Conservation (phyloP, 768 basidiomycete genomes). For the Cubamyces lactineus region DNA sequence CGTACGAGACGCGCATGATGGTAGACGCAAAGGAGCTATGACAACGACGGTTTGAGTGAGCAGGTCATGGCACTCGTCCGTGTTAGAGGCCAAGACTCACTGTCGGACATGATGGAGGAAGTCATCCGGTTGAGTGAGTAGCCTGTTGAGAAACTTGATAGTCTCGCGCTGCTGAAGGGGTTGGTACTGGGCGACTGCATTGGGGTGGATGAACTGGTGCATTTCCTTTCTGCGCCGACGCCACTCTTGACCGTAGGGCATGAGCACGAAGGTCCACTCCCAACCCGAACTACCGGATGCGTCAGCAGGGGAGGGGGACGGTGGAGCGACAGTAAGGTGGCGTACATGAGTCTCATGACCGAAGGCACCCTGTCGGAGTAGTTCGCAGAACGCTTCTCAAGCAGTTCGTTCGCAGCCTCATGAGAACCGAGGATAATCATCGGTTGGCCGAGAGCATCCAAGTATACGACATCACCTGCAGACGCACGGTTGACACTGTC, state of each 20-base stretch:
- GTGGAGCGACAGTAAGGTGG: not conserved
- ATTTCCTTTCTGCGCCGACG: conserved; percentile 17
- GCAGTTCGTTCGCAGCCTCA: conserved; percentile 28
- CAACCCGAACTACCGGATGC: conserved; percentile 9
- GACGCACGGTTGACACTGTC: not conserved
- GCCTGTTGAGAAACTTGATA: conserved; percentile 8
- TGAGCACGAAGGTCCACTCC: conserved; percentile 23
- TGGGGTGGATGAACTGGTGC: conserved; percentile 21
- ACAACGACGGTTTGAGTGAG: no score
- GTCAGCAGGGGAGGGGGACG: not conserved
- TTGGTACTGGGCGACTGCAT: conserved; percentile 17
- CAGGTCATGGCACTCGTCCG: not conserved
- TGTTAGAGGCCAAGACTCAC: not conserved
- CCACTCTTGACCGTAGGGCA: conserved; percentile 18
- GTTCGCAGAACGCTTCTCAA: conserved; percentile 31
- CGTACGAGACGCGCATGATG: conserved; percentile 22
- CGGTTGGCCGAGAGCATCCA: conserved; percentile 24
- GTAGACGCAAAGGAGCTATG: conserved; percentile 7
- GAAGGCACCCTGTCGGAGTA: conserved; percentile 31
- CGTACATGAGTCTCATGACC: conserved; percentile 23
- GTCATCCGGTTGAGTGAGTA: conserved; percentile 7
- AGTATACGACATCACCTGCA: conserved; percentile 28
- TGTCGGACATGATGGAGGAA: conserved; percentile 18
- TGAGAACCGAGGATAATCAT: conserved; percentile 31
- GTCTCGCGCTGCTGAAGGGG: conserved; percentile 18